Base-by-base conservation (phyloP, 441 rosid species). In the Mallotus japonicus region DNA sequence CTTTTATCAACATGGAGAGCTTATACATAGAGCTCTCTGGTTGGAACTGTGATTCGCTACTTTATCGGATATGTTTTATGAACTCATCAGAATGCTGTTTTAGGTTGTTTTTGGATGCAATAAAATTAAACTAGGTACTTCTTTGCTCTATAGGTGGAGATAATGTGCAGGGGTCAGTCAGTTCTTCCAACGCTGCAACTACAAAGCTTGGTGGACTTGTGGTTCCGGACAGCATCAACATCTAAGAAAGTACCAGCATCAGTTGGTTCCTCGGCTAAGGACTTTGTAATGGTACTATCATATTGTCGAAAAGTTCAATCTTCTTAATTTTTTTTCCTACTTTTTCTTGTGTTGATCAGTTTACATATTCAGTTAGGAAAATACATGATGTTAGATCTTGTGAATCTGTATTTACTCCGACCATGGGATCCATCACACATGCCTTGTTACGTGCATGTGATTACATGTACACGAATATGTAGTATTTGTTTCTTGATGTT, bases 261-360 rank as follows among this genome's bases (percentile, higher is more conserved):
- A 0, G 72, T 87, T 0, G 92, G 95, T 37, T 83, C 88, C 40
- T 84, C 95, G 0, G 92, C 92, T 0, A 88, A 84, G 83, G 95
- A 90, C 65, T 87, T 84, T 14, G 89, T 90, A 28, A 88, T 88
- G 95, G 91, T 87, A 42, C 79, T 90, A 54, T 84, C 91, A 2
- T 90, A 90, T 65, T 73, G 87, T 72, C 88, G 90, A 42, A 90
- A 87, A 80, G 81, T 81, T 8, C 73, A 78, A 24, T 24, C 28
- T 24, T 24, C 28, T 24, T 24, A 24, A 24, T 24, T 24, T 24
- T 24, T 24, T 24, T 24, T 24, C 2, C 28, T 24, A 24, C 6
- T 60, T 47, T 17, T 49, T 62, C 57, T 22, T 40, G 71, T 65
- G 11, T 64, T 59, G 61, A 6, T 61, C 49, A 64, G 54, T 65